phyloP scores from a whole-genome alignment of 2,329 filamentous ascomycete genomes.

The Seiridium unicorne region DNA sequence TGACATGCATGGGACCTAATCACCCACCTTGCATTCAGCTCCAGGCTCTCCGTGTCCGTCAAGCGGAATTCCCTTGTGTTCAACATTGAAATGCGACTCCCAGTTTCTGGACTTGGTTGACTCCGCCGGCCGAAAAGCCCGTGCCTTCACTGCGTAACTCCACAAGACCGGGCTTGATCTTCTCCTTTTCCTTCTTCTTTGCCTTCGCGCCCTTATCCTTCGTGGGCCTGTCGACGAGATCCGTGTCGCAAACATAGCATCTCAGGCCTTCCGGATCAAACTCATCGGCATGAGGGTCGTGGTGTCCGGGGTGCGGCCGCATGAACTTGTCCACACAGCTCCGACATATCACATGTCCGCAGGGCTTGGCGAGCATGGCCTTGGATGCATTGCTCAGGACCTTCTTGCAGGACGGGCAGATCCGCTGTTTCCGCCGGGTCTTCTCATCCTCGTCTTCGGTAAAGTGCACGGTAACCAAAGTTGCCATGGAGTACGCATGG shows the following conservation, averaged over 20 bases:
- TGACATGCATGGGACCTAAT: background rate
- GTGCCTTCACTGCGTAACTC: slow-evolving; percentile 84
- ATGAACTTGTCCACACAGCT: slow-evolving; percentile 84
- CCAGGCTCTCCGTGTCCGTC: background rate
- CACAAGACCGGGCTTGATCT: slow-evolving; percentile 69
- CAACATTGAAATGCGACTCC: slow-evolving; percentile 83
- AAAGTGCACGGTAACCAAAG: slow-evolving; percentile 74
- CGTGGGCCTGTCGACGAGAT: slow-evolving; percentile 54
- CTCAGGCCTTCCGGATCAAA: slow-evolving; percentile 44
- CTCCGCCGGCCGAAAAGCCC: slow-evolving; percentile 86
- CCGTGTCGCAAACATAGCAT: slow-evolving; percentile 86
- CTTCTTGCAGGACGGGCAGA: slow-evolving; percentile 87
- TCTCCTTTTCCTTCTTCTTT: slow-evolving; percentile 48
- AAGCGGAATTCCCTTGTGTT: slow-evolving; percentile 12
- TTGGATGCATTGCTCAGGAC: slow-evolving; percentile 77
- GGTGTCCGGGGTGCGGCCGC: slow-evolving; percentile 47
- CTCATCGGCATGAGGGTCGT: slow-evolving; percentile 56
- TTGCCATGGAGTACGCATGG: slow-evolving; percentile 77
- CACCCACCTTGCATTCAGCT: background rate
- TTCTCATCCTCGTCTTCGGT: slow-evolving; percentile 62
- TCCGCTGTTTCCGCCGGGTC: slow-evolving; percentile 36
- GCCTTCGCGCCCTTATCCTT: slow-evolving; percentile 45
- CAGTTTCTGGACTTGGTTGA: slow-evolving; percentile 73
- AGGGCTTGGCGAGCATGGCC: slow-evolving; percentile 80
- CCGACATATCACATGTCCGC: slow-evolving; percentile 88